Percentiles rank a stretch among this genome's conserved stretches.
Conservation (phyloP, 306 rosid genomes). For the Canavalia ensiformis region DNA sequence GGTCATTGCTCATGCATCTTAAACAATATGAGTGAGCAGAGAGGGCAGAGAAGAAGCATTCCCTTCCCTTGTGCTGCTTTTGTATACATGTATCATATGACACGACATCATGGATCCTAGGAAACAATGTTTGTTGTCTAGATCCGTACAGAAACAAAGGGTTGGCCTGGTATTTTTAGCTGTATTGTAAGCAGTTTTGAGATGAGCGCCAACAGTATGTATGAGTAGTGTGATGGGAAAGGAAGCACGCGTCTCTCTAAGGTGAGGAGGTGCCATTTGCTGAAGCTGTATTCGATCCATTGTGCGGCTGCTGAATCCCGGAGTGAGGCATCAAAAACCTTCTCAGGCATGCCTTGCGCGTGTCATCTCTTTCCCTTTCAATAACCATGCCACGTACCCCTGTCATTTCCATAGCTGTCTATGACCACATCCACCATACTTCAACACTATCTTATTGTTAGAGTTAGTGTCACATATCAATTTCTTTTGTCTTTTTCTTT, state of each 20-base stretch:
- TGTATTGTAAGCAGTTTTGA: not conserved
- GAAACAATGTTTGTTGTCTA: constrained; percentile 25
- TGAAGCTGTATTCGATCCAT: not conserved
- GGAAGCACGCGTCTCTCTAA: constrained; percentile 13
- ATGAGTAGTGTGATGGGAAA: not conserved
- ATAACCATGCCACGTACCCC: constrained; percentile 9
- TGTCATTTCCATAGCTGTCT: constrained; percentile 16
- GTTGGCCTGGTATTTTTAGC: not conserved
- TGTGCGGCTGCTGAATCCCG: constrained; percentile 1
- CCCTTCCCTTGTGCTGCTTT: not conserved
- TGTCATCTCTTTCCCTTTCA: not conserved
- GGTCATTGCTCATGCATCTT: too few species aligned
- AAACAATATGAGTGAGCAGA: not conserved
- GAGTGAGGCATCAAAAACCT: not conserved
- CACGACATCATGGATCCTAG: constrained; percentile 41
- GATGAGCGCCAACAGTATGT: not conserved
- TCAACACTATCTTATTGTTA: not conserved
- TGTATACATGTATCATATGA: not conserved
- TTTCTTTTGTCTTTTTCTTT: not conserved
- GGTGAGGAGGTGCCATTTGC: constrained; percentile 30
- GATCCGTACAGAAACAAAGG: not conserved
- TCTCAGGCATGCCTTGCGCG: constrained; percentile 47
- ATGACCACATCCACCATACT: not conserved
- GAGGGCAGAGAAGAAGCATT: not conserved
- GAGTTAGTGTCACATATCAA: not conserved